Conservation (phyloP, 129 eudicot species). For the Centaurea solstitialis region DNA sequence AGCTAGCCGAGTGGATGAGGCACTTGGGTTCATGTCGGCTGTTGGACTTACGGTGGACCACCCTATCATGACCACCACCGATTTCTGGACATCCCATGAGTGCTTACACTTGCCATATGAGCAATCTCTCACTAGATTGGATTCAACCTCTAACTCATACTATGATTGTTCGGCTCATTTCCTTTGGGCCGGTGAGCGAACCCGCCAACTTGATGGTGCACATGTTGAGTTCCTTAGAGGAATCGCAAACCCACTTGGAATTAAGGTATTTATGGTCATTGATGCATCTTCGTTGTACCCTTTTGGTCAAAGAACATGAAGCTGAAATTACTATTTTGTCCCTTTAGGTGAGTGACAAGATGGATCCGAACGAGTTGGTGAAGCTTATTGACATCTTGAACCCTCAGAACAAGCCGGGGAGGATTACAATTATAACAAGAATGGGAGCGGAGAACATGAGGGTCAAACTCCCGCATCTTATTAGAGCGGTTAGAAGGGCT, state of each 20-base stretch:
- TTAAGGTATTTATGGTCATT: conserved; percentile 53
- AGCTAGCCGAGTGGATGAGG: conserved; percentile 93
- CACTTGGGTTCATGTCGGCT: conserved; percentile 95
- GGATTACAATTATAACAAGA: conserved; percentile 86
- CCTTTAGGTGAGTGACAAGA: conserved; percentile 92
- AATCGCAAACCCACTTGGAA: conserved; percentile 92
- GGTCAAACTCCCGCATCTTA: conserved; percentile 92
- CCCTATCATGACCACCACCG: conserved; percentile 87
- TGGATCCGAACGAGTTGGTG: conserved; percentile 83
- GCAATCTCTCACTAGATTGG: conserved; percentile 81
- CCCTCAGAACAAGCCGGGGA: conserved; percentile 90
- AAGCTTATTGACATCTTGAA: conserved; percentile 90
- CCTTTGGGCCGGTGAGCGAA: conserved; percentile 93
- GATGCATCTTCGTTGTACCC: not conserved
- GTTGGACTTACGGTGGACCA: conserved; percentile 89
- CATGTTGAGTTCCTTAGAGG: conserved; percentile 94
- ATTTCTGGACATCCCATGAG: conserved; percentile 95
- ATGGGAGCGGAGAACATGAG: conserved; percentile 99
- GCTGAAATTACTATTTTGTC: conserved; percentile 20
- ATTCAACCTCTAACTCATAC: conserved; percentile 81
- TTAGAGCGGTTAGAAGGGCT: conserved; percentile 85
- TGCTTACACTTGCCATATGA: conserved; percentile 91
- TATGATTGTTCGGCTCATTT: conserved; percentile 97
- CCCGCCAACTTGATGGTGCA: conserved; percentile 95
- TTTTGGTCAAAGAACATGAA: not conserved